phyloP scores from a whole-genome alignment of 2,329 filamentous ascomycete species.

The Apiospora phragmitis region DNA sequence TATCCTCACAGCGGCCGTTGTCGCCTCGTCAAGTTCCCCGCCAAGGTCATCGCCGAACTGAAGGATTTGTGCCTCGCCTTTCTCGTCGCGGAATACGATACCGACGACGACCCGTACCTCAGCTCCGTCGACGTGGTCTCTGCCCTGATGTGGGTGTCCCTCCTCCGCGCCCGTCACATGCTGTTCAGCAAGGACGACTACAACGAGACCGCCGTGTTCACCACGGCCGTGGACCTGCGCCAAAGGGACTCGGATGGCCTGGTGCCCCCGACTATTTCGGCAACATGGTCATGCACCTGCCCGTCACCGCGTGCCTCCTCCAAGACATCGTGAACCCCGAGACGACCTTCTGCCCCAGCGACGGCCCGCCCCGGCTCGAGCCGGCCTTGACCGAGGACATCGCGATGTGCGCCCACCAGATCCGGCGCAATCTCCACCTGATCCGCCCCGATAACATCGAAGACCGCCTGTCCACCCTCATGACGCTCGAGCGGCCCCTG shows the following conservation, averaged over 20 bases:
- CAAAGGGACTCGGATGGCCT: not conserved
- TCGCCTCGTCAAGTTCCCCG: slow-evolving; percentile 11
- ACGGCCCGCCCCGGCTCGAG: not conserved
- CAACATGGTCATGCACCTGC: slow-evolving; percentile 12
- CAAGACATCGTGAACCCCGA: not conserved
- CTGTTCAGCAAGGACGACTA: not conserved
- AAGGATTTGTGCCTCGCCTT: not conserved
- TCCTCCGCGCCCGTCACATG: slow-evolving; percentile 7
- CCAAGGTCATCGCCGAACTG: not conserved
- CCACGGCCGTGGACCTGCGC: not conserved
- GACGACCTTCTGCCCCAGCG: not conserved
- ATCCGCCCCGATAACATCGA: not conserved
- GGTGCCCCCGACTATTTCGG: slow-evolving; percentile 12
- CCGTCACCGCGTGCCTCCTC: not conserved
- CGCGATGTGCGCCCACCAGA: not conserved
- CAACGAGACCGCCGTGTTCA: not conserved
- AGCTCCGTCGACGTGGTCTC: not conserved
- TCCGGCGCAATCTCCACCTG: not conserved
- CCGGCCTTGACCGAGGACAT: not conserved
- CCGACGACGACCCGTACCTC: not conserved
- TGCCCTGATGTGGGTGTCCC: slow-evolving; percentile 12
- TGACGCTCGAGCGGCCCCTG: not conserved
- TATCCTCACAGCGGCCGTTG: not conserved
- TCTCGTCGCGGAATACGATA: not conserved
- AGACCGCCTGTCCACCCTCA: not conserved